Conservation (phyloP, 192 early-diverging fungal species). For the Lunasporangiospora selenospora region DNA sequence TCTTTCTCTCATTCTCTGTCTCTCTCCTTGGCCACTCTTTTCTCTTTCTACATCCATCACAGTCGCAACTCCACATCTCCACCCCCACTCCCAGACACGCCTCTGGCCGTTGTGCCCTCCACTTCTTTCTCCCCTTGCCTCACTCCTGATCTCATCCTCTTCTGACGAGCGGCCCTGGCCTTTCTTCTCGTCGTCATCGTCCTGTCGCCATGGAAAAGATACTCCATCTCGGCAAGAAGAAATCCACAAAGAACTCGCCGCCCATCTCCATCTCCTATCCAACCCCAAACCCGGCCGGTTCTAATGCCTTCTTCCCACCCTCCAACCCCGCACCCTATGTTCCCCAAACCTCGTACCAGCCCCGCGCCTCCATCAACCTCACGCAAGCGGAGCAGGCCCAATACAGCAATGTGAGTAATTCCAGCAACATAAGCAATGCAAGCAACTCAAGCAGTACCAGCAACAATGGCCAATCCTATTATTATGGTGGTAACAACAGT, state of each 20-base stretch:
- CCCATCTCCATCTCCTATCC: constrained; percentile 44
- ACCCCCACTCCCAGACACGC: no score
- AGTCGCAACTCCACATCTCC: no score
- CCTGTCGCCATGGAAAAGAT: constrained; percentile 32
- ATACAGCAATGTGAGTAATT: constrained; percentile 11
- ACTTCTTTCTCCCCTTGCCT: background rate
- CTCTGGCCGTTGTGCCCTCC: no score
- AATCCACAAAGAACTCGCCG: constrained; percentile 27
- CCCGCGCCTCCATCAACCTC: constrained; percentile 30
- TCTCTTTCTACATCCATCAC: constrained; percentile 1
- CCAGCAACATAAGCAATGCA: constrained; percentile 6
- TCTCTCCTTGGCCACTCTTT: background rate
- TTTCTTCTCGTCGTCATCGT: background rate
- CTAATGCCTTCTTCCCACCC: constrained; percentile 20
- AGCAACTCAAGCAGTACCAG: constrained; percentile 4
- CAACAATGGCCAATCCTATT: constrained; percentile 4
- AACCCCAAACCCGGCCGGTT: constrained; percentile 25
- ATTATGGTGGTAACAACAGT: background rate
- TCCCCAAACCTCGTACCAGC: constrained; percentile 43
- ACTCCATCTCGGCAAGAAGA: constrained; percentile 47
- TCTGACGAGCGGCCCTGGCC: no score
- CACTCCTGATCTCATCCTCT: background rate
- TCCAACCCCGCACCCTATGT: constrained; percentile 12
- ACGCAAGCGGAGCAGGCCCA: constrained; percentile 16
- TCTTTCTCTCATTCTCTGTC: background rate